Evolutionary conservation across 495 filamentous ascomycete genomes (phyloP).

Genomic region (Corynascus novoguineensis): DNA sequence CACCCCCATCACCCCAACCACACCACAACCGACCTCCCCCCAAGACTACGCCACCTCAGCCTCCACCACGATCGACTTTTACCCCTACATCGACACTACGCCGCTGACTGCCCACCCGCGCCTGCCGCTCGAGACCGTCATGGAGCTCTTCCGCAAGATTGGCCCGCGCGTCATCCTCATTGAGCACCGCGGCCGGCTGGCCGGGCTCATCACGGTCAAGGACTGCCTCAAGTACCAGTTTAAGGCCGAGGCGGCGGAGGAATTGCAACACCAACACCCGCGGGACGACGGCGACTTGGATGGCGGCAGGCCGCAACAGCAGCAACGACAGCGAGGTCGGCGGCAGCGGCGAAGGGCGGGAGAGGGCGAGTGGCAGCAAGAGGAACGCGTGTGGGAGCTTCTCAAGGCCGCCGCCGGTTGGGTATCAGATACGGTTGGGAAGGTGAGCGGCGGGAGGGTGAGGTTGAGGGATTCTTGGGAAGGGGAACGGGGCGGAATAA

Average conservation of each 20-base stretch:
- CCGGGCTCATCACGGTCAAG: slow-evolving; percentile 89
- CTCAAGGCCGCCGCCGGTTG: slow-evolving; percentile 55
- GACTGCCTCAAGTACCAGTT: slow-evolving; percentile 98
- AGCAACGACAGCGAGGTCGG: too few species aligned
- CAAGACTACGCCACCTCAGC: slow-evolving; percentile 30
- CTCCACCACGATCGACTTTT: slow-evolving; percentile 71
- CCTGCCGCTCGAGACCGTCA: slow-evolving; percentile 90
- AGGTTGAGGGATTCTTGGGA: slow-evolving; percentile 35
- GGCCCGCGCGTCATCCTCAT: slow-evolving; percentile 90
- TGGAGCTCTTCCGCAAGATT: slow-evolving; percentile 99
- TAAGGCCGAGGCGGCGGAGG: slow-evolving; percentile 87
- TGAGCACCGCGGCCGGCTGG: slow-evolving; percentile 77
- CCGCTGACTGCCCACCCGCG: slow-evolving; percentile 88
- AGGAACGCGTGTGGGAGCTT: slow-evolving; percentile 63
- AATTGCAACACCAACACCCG: slow-evolving; percentile 40
- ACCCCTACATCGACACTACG: slow-evolving; percentile 81
- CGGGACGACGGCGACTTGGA: slow-evolving; percentile 42
- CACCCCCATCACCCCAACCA: slow-evolving; percentile 30
- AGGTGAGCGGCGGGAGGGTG: slow-evolving; percentile 46
- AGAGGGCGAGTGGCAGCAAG: slow-evolving; percentile 48
- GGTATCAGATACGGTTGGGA: slow-evolving; percentile 48
- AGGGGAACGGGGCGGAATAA: slow-evolving; percentile 18
- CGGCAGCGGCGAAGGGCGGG: slow-evolving; percentile 22
- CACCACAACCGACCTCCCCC: not conserved
- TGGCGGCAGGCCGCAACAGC: too few species aligned